Evolutionary conservation across 495 filamentous ascomycete genomes (phyloP).

Genomic region (Penicillium antarcticum): DNA sequence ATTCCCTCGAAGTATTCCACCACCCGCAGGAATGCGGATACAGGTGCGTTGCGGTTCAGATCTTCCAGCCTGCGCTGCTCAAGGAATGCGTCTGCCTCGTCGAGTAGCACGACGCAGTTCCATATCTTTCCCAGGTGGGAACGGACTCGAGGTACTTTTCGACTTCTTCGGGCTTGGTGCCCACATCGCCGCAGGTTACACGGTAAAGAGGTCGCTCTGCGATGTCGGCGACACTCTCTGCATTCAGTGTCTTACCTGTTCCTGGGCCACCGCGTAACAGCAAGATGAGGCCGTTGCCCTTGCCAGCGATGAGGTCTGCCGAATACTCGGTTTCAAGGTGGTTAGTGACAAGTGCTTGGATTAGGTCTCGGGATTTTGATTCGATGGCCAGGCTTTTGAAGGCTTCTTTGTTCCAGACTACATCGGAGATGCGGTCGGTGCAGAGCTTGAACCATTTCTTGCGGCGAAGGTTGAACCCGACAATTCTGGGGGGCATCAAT

Average conservation of each 20-base stretch:
- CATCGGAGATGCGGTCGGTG: constrained; percentile 30
- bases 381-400: constrained; percentile 53
- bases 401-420: constrained; percentile 47
- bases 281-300: constrained; percentile 46
- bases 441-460: constrained; percentile 42
- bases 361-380: constrained; percentile 47
- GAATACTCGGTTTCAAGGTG: constrained; percentile 21
- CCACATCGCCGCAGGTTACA: constrained; percentile 36
- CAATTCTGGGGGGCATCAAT: constrained; percentile 27
- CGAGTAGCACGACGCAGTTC: constrained; percentile 51
- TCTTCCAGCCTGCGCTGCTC: constrained; percentile 38
- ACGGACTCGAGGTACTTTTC: constrained; percentile 39
- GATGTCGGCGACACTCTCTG: constrained; percentile 30
- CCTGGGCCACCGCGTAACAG: constrained; percentile 53
- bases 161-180: constrained; percentile 32
- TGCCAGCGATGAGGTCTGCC: constrained; percentile 28
- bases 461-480: constrained; percentile 31
- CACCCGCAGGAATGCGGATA: constrained; percentile 51
- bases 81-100: constrained; percentile 59
- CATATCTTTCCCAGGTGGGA: constrained; percentile 36
- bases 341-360: constrained; percentile 47
- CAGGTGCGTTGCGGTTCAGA: constrained; percentile 47
- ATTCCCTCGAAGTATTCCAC: constrained; percentile 55
- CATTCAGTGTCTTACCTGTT: constrained; percentile 35
- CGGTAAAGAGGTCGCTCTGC: constrained; percentile 22